Evolutionary conservation across 805 yeast species (phyloP).

Genomic region (Danielia oregonensis): DNA sequence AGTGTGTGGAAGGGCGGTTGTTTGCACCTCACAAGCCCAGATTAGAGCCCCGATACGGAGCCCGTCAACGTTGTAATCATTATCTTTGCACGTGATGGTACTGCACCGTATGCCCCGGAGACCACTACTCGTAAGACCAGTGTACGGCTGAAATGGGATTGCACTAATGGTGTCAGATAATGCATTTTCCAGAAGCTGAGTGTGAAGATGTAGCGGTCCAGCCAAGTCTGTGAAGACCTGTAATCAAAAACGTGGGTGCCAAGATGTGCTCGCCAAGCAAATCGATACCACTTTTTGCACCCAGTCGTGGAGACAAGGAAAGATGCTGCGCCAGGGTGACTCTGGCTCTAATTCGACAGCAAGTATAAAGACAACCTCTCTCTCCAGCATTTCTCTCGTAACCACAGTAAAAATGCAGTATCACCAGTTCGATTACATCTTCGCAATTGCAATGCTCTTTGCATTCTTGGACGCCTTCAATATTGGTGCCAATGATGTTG

Average conservation of each 20-base stretch:
- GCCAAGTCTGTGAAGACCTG: too few species aligned
- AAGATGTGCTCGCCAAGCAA: conserved; percentile 2
- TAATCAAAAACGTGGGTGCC: conserved; percentile 14
- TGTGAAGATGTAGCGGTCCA: neutral
- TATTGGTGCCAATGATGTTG: conserved; percentile 80
- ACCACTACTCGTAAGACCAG: too few species aligned
- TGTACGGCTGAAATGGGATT: too few species aligned
- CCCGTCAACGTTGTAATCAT: too few species aligned
- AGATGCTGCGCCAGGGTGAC: neutral
- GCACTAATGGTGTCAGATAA: too few species aligned
- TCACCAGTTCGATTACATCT: conserved; percentile 63
- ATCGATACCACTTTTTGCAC: conserved; percentile 8
- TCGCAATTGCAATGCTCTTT: conserved; percentile 65
- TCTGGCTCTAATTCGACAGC: neutral
- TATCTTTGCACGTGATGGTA: too few species aligned
- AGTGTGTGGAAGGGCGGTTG: too few species aligned
- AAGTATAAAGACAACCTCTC: too few species aligned
- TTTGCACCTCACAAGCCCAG: too few species aligned
- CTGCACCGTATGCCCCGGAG: too few species aligned
- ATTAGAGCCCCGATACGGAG: too few species aligned
- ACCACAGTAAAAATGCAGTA: conserved; percentile 15
- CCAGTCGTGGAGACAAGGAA: conserved; percentile 4
- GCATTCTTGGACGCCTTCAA: conserved; percentile 78
- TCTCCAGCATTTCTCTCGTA: too few species aligned
- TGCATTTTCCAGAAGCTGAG: neutral